phyloP scores from a whole-genome alignment of 306 rosid genomes.

The Lathyrus aphaca region DNA sequence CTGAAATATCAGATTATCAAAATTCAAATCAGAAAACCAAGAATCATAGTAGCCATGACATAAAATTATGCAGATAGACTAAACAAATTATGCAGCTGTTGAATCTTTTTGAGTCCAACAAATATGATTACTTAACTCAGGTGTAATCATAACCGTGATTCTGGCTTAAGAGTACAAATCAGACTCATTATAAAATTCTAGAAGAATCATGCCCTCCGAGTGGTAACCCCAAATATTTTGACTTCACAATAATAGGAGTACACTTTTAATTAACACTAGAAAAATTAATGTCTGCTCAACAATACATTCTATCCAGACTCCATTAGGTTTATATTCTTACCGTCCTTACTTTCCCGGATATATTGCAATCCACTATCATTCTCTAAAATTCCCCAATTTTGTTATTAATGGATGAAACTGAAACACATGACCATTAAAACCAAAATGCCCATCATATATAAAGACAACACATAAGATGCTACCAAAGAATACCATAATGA shows the following conservation, averaged over 20 bases:
- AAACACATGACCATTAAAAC: slow-evolving; percentile 5
- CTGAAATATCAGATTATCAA: not conserved
- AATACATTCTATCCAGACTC: not conserved
- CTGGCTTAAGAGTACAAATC: slow-evolving; percentile 9
- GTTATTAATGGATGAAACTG: not conserved
- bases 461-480: slow-evolving; percentile 19
- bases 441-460: slow-evolving; percentile 9
- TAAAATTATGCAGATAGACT: slow-evolving; percentile 5
- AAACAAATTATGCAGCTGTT: not conserved
- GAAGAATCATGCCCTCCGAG: not conserved
- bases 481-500: slow-evolving; percentile 1
- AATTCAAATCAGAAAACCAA: slow-evolving; percentile 10
- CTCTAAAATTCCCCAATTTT: not conserved
- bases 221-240: not conserved
- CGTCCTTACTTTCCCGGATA: not conserved
- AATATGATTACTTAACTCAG: slow-evolving; percentile 2
- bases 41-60: not conserved
- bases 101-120: not conserved
- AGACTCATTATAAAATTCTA: not conserved
- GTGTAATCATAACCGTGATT: not conserved
- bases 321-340: not conserved
- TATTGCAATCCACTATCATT: not conserved
- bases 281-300: not conserved
- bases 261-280: not conserved
- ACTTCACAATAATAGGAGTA: not conserved